phyloP scores from a whole-genome alignment of 1,139 yeast genomes.

The Suhomyces yuchorum region DNA sequence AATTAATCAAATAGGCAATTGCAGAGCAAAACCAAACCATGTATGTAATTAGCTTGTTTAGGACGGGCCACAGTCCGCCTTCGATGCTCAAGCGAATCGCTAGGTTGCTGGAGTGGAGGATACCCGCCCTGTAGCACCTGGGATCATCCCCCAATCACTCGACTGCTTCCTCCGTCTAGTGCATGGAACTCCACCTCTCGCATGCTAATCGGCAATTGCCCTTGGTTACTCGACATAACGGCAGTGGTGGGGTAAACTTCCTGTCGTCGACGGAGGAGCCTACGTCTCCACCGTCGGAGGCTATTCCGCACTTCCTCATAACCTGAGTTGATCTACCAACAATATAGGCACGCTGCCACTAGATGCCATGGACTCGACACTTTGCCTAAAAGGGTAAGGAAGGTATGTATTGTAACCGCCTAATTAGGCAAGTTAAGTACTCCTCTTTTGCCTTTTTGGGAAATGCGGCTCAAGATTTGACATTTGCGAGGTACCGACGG shows the following conservation, averaged over 20 bases:
- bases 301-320: not conserved
- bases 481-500: conserved; percentile 2
- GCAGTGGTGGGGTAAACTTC: conserved; percentile 7
- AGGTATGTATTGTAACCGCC: conserved; percentile 19
- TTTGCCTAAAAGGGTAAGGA: conserved; percentile 26
- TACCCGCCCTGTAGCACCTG: not conserved
- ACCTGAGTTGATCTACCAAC: conserved; percentile 7
- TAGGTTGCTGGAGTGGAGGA: not conserved
- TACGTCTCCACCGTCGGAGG: not conserved
- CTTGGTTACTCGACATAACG: conserved; percentile 1
- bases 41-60: conserved; percentile 9
- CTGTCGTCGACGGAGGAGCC: not conserved
- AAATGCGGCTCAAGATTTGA: conserved; percentile 10
- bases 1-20: conserved; percentile 7
- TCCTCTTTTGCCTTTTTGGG: conserved; percentile 31
- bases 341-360: conserved; percentile 11
- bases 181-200: not conserved
- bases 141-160: too few relatives aligned
- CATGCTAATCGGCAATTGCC: conserved; percentile 1
- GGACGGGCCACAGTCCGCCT: not conserved
- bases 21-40: not conserved
- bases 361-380: conserved; percentile 4
- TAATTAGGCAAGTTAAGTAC: conserved; percentile 21
- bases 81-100: not conserved
- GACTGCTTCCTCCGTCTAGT: not conserved